Percentiles rank a stretch among this genome's conserved stretches.
phyloP scores from a whole-genome alignment of 2,329 filamentous ascomycete species.

The Alternaria triticimaculans region DNA sequence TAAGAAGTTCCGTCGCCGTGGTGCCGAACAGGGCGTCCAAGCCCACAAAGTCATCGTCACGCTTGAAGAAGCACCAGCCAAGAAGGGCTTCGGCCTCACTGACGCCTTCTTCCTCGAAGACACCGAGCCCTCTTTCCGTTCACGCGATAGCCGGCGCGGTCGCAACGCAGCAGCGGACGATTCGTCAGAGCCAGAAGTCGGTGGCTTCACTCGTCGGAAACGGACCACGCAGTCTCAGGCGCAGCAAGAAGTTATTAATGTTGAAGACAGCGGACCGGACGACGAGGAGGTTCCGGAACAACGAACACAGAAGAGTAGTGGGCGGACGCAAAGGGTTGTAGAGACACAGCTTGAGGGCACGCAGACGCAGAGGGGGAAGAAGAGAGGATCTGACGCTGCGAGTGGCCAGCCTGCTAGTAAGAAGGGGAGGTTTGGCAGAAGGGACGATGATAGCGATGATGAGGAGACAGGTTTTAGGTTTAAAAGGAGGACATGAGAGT shows the following conservation, averaged over 20 bases:
- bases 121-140: slow-evolving; percentile 24
- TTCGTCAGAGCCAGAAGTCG: slow-evolving; percentile 36
- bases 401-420: slow-evolving; percentile 37
- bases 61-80: slow-evolving; percentile 70
- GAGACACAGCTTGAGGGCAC: slow-evolving; percentile 43
- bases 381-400: slow-evolving; percentile 33
- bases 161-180: slow-evolving; percentile 16
- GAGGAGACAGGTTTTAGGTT: slow-evolving; percentile 65
- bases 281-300: slow-evolving; percentile 29
- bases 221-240: slow-evolving; percentile 8
- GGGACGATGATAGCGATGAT: slow-evolving; percentile 61
- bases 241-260: slow-evolving; percentile 30
- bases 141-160: slow-evolving; percentile 16
- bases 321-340: slow-evolving; percentile 30
- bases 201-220: slow-evolving; percentile 39
- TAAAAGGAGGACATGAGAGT: slow-evolving; percentile 39
- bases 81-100: slow-evolving; percentile 74
- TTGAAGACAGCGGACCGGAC: slow-evolving; percentile 41
- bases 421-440: slow-evolving; percentile 28
- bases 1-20: slow-evolving; percentile 76
- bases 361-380: slow-evolving; percentile 36
- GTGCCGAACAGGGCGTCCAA: slow-evolving; percentile 47
- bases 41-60: slow-evolving; percentile 69
- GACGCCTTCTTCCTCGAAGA: slow-evolving; percentile 76
- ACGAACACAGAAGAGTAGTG: slow-evolving; percentile 33